Base-by-base conservation (phyloP, 148 eudicot genomes). In the Arctostaphylos glauca region DNA sequence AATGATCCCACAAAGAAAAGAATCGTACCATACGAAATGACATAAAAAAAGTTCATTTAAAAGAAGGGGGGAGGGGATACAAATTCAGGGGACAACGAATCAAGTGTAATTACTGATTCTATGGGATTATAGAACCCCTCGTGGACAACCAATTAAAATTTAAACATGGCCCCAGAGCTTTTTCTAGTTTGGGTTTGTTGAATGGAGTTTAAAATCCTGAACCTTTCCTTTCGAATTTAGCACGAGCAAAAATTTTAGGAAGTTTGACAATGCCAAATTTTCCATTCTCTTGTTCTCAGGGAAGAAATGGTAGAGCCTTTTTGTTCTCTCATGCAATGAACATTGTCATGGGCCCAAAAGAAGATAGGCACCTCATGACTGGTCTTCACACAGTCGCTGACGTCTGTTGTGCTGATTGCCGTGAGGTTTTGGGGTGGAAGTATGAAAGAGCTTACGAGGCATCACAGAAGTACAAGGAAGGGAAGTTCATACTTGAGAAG, bases 351-450 rank as follows among this genome's bases (percentile, higher is more conserved):
- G 87, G 89, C 16, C 78, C 79, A 0, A 84, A 81, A 82, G 89
- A 87, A 48, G 87, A 87, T 23, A 74, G 89, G 59, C 71, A 68
- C 5, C 85, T 87, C 54, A 49, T 68, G 72, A 84, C 89, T 9
- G 89, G 89, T 59, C 85, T 87, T 76, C 89, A 87, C 85, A 84
- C 89, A 18, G 89, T 87, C n/a, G 89, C 89, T 13, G 89, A 87
- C 41, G 52, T 87, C 18, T 49, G 3, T 54, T 87, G 89, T 79
- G 67, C 16, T 2, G 87, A 84, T 71, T 87, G 89, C 38, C 81
- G 81, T 43, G 89, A 84, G 64, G 78, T 76, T 9, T 54, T 87
- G 70, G 89, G 89, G 16, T 87, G 89, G 89, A 84, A 84, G 83
- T 87, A 87, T 14, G 79, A 82, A 49, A 66, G 52, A 16, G 89